Percentiles rank a stretch among this genome's conserved stretches.
Evolutionary conservation across 192 early-diverging fungal genomes (phyloP).

Genomic region (Podila horticola): DNA sequence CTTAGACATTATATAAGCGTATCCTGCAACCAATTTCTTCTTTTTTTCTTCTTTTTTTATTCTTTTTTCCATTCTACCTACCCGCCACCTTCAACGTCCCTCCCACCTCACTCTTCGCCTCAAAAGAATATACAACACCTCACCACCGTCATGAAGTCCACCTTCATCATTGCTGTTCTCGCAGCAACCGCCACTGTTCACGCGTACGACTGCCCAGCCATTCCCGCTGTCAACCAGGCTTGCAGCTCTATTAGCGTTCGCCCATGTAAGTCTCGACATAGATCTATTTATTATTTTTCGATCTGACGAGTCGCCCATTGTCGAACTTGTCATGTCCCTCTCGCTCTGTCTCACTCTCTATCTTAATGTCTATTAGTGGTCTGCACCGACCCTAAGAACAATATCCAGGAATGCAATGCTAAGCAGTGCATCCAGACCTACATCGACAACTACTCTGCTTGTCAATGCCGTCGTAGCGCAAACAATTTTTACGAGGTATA

Average conservation of each 20-base stretch:
- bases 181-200: slow-evolving; percentile 21
- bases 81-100: not conserved
- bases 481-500: slow-evolving; percentile 14
- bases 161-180: slow-evolving; percentile 14
- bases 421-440: slow-evolving; percentile 34
- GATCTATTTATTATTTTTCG: not conserved
- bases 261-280: slow-evolving; percentile 16
- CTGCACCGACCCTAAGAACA: slow-evolving; percentile 19
- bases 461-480: slow-evolving; percentile 15
- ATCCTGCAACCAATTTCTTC: not conserved
- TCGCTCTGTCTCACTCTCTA: not conserved
- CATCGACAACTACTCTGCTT: slow-evolving; percentile 31
- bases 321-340: not conserved
- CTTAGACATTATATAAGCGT: not conserved
- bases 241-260: slow-evolving; percentile 10
- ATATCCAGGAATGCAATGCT: slow-evolving; percentile 16
- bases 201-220: slow-evolving; percentile 18
- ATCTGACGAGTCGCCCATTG: not conserved
- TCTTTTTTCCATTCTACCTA: not conserved
- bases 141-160: slow-evolving; percentile 9
- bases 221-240: not conserved
- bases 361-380: slow-evolving; percentile 1
- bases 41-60: not conserved
- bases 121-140: not conserved
- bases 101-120: not conserved